These are phyloP conservation scores for Penicillium arizonense DNA, from an alignment of 495 filamentous ascomycete genomes.

Conservation along the genomic window DNA sequence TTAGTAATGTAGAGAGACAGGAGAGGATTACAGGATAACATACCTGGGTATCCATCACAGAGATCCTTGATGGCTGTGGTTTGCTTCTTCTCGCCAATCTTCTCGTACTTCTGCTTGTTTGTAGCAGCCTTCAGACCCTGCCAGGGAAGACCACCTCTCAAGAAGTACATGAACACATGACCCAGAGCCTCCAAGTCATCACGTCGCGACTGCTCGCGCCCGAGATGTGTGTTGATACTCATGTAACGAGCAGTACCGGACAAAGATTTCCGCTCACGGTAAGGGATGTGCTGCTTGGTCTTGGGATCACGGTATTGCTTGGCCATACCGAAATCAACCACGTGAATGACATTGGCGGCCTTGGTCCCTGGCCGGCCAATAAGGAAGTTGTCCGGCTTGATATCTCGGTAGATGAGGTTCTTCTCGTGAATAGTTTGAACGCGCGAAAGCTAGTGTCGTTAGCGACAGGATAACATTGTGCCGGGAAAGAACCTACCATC, in stretches of 20 bases:
- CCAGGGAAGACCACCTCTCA: slow-evolving; percentile 94
- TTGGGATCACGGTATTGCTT: slow-evolving; percentile 99
- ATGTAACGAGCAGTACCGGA: slow-evolving; percentile 98
- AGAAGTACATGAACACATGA: slow-evolving; percentile 99
- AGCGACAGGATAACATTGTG: slow-evolving; percentile 8
- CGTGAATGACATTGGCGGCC: slow-evolving; percentile 95
- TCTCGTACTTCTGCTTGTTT: slow-evolving; percentile 99
- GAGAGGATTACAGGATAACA: slow-evolving; percentile 4
- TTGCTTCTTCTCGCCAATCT: slow-evolving; percentile 99
- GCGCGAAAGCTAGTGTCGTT: slow-evolving; percentile 69
- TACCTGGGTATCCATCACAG: slow-evolving; percentile 90
- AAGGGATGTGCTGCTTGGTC: slow-evolving; percentile 99
- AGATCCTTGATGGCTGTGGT: slow-evolving; percentile 95
- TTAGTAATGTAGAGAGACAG: slow-evolving; percentile 5
- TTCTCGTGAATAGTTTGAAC: slow-evolving; percentile 99
- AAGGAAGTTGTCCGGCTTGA: slow-evolving; percentile 99
- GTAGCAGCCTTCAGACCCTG: slow-evolving; percentile 98
- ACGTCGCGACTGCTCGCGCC: slow-evolving; percentile 91
- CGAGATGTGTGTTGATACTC: slow-evolving; percentile 99
- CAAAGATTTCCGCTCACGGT: slow-evolving; percentile 94
- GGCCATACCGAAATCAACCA: slow-evolving; percentile 99
- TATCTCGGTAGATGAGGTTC: slow-evolving; percentile 98
- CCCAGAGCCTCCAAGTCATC: slow-evolving; percentile 96
- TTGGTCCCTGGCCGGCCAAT: slow-evolving; percentile 94
- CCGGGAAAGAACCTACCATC: slow-evolving; percentile 64